A percentile compares a stretch with the other conserved stretches of the same genome.
These are phyloP conservation scores for Picochlorum sp. DNA, from an alignment of 139 green algal genomes.

Conservation along the genomic window DNA sequence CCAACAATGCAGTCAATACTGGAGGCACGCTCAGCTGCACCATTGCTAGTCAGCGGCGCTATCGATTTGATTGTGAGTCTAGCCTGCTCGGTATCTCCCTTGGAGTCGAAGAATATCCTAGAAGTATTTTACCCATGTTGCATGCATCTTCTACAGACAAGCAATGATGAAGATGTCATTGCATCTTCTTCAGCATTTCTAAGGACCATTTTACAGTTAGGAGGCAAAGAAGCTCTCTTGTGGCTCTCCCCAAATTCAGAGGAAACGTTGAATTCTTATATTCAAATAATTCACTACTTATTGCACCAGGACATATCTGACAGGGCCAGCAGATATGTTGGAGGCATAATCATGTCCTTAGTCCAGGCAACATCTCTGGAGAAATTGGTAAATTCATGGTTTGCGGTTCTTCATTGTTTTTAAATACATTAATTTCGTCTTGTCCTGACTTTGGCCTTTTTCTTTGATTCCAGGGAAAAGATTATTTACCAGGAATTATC, in stretches of 20 bases:
- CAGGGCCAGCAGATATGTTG: constrained; percentile 20
- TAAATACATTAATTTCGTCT: constrained; percentile 16
- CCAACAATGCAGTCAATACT: constrained; percentile 37
- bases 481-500: constrained; percentile 28
- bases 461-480: neutral
- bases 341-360: constrained; percentile 29
- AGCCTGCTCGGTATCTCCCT: constrained; percentile 10
- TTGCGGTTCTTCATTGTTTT: no score
- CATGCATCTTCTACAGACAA: constrained; percentile 13
- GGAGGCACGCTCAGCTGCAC: constrained; percentile 6
- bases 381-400: constrained; percentile 1
- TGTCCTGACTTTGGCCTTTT: neutral
- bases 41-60: constrained; percentile 33
- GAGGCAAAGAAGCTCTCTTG: constrained; percentile 18
- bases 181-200: constrained; percentile 16
- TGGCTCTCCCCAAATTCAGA: constrained; percentile 11
- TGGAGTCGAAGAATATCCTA: constrained; percentile 25
- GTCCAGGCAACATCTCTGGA: constrained; percentile 18
- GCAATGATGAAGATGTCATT: constrained; percentile 32
- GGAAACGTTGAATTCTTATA: constrained; percentile 11
- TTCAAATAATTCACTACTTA: constrained; percentile 23
- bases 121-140: constrained; percentile 14
- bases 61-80: constrained; percentile 52
- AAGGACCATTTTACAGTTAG: constrained; percentile 19
- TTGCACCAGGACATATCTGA: constrained; percentile 31